A percentile compares a stretch with the other conserved stretches of the same genome.
phyloP scores from a whole-genome alignment of 148 eudicot species.

The Fagopyrum homotropicum region DNA sequence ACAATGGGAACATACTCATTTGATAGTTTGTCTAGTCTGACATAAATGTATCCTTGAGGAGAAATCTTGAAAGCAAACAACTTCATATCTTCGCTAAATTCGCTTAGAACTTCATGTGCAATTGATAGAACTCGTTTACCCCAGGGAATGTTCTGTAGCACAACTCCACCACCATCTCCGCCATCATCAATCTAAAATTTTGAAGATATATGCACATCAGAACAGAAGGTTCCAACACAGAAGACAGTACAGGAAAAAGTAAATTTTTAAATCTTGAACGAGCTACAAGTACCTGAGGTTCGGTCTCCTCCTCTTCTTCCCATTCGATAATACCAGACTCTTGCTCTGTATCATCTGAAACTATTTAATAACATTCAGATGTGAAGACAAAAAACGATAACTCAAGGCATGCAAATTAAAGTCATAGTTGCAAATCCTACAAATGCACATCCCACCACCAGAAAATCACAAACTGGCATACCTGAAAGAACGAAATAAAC shows the following conservation, averaged over 20 bases:
- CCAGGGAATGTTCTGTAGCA: slow-evolving; percentile 74
- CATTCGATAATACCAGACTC: slow-evolving; percentile 46
- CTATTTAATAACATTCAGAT: slow-evolving; percentile 5
- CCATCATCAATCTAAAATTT: slow-evolving; percentile 74
- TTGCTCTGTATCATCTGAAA: slow-evolving; percentile 44
- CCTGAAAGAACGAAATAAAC: background rate
- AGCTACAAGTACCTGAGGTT: slow-evolving; percentile 55
- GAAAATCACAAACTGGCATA: background rate
- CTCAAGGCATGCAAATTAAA: background rate
- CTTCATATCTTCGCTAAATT: slow-evolving; percentile 59
- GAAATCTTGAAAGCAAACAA: slow-evolving; percentile 70
- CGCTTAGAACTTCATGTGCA: slow-evolving; percentile 56
- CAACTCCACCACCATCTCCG: slow-evolving; percentile 94
- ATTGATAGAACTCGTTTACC: slow-evolving; percentile 70
- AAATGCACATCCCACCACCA: background rate
- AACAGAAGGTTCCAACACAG: background rate
- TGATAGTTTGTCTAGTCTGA: slow-evolving; percentile 76
- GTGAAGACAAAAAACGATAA: background rate
- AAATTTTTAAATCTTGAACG: background rate
- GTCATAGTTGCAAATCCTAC: background rate
- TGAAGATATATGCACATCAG: background rate
- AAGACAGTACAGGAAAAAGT: background rate
- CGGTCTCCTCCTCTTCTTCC: slow-evolving; percentile 88
- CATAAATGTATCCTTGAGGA: slow-evolving; percentile 75
- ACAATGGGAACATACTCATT: slow-evolving; percentile 46